Evolutionary conservation across 1,139 yeast species (phyloP), one percentile per base, ranked within the genome.

Genomic region (Protomyces gravidus): DNA sequence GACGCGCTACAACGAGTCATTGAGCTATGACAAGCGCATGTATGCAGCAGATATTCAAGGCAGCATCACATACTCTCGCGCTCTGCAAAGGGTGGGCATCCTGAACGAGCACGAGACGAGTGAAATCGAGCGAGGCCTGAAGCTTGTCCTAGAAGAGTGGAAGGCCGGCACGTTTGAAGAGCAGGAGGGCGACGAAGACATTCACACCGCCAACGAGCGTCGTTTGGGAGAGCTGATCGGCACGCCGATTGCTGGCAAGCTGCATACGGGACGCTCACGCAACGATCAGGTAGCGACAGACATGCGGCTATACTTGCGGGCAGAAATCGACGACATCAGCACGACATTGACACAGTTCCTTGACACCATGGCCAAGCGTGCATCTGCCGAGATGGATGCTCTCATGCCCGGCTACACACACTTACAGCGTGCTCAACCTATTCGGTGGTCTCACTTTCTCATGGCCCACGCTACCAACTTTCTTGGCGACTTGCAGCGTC

Each of bases 351-450:
- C 77, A 57, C 78, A 76, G 39, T 61, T 66, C 36, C 42, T 66
- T 26, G 72, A 76, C 63, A 84, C 85, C 26, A 80, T 92, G 67
- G 71, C 83, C 55, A 78, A 78, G 62, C 83, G 99, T 69, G 97
- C 95, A 3, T 84, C 82, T 68, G 73, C 78, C 52, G 99, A 92
- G 75, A 86, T 92, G 62, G 95, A 86, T 67, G 87, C 86, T 25
- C 79, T 92, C 70, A 90, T 92, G 97, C 99, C 99, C 9, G 99
- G 99, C 36, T 92, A 92, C 75, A 92, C 99, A 15, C 99, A 92
- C 75, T 78, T 92, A 72, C 99, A 92, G 78, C 86, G 96, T 72
- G 98, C 98, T 2, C 99, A 92, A 74, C 99, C 99, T 25, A 92
- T 92, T 70, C 83, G 99, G 75, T 92, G 99, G 99, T 79, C 97